A percentile compares a stretch with the other conserved stretches of the same genome.
Conservation (phyloP, 805 yeast genomes). For the Maudiozyma bulderi region DNA sequence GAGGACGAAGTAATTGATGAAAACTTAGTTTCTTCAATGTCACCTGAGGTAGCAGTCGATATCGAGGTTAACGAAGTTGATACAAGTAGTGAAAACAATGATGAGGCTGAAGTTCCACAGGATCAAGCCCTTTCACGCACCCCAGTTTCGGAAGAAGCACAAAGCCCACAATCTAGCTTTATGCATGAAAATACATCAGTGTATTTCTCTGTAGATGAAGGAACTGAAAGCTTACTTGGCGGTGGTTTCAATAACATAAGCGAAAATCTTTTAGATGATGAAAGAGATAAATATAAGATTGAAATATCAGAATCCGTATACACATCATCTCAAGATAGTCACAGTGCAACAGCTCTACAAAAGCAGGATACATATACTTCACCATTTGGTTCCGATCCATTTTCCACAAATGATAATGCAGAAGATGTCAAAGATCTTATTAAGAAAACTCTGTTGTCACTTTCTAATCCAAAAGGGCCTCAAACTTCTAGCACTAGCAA, state of each 20-base stretch:
- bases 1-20: no score
- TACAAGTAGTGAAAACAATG: no score
- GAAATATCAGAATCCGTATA: slow-evolving; percentile 16
- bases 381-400: slow-evolving; percentile 17
- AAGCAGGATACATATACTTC: slow-evolving; percentile 12
- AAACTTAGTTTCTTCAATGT: no score
- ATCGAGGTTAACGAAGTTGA: no score
- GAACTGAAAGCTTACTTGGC: not conserved
- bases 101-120: not conserved
- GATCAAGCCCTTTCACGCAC: not conserved
- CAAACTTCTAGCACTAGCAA: not conserved
- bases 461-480: not conserved
- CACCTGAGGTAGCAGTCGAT: no score
- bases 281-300: slow-evolving; percentile 10
- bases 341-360: slow-evolving; percentile 6
- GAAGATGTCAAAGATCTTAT: slow-evolving; percentile 4
- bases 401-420: not conserved
- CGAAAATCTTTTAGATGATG: not conserved
- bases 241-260: not conserved
- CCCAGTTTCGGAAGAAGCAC: not conserved
- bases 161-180: not conserved
- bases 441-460: slow-evolving; percentile 4
- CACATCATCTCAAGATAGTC: slow-evolving; percentile 12
- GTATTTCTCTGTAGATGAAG: slow-evolving; percentile 13
- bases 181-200: slow-evolving; percentile 3